Base-by-base conservation (phyloP, 1,139 yeast species). In the Zygotorulaspora mrakii region DNA sequence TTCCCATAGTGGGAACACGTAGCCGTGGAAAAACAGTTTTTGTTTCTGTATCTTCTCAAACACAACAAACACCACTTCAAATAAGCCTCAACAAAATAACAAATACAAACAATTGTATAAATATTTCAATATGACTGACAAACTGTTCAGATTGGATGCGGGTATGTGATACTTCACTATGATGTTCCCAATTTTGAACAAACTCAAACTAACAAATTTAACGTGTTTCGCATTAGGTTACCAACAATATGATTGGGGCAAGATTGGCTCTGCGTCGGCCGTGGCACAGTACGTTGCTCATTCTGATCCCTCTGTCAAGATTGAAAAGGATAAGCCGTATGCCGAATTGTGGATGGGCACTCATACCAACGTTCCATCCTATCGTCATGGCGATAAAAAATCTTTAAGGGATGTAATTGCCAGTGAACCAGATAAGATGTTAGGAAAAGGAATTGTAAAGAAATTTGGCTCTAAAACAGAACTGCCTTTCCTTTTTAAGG, bases 311-410 rank as follows among this genome's bases (percentile, higher is more conserved):
- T 59, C 71, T 25, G 67, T 79, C 40, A 56, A 59, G 24, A 73
- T 88, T 42, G 87, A 83, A 51, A 89, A 81, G 53, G 42, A 70
- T 32, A 77, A 81, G 61, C 97, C 95, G 9, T 85, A 85, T 55
- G 94, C 95, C 25, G 94, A 85, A 63, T 73, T 91, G 53, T 91
- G 98, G 98, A 91, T 91, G 98, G 98, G 98, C 20, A 88, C 97
- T 20, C 98, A 91, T 60, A 94, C 95, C 37, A 82, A 84, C 35
- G 88, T 85, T 10, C 96, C 97, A 13, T 82, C 95, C n/a, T 68
- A 68, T 39, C 74, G 77, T 31, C 73, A 74, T 13, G 74, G 70
- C 20, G 65, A 70, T 25, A 78, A 78, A 27, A 67, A 73, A 49
- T 61, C 72, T 17, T 73, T 91, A 58, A 74, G 89, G 47, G 85